Conservation (phyloP, 2,329 filamentous ascomycete species). For the Penicillium polonicum region DNA sequence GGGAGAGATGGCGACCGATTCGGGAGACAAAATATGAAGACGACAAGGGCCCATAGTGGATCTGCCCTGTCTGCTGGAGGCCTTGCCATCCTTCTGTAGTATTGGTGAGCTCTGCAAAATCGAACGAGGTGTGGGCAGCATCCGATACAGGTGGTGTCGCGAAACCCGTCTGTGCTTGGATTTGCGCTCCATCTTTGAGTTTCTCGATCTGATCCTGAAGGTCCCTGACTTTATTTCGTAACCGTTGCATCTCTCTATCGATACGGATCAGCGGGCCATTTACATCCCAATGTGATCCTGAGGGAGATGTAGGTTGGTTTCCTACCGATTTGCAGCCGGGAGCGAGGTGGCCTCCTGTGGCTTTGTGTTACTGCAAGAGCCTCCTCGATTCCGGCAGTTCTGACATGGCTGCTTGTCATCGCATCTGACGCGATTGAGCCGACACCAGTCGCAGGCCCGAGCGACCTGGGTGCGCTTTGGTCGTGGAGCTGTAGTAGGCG, state of each 20-base stretch:
- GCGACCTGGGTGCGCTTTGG: background rate
- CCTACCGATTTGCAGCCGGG: constrained; percentile 5
- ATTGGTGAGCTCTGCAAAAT: background rate
- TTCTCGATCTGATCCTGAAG: background rate
- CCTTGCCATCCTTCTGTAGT: background rate
- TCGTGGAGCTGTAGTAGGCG: background rate
- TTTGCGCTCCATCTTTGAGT: background rate
- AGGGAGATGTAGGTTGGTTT: background rate
- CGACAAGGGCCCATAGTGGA: background rate
- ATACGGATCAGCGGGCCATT: background rate
- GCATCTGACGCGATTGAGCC: background rate
- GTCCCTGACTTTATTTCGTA: background rate
- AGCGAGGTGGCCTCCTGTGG: constrained; percentile 6
- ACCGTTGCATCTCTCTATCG: background rate
- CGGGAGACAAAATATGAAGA: background rate
- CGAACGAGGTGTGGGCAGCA: background rate
- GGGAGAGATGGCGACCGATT: background rate
- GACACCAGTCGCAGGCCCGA: background rate
- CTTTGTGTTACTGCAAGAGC: constrained; percentile 11
- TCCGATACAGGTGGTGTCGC: background rate
- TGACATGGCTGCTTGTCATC: constrained; percentile 1
- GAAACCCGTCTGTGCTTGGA: background rate
- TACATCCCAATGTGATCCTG: background rate
- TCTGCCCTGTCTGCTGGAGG: background rate
- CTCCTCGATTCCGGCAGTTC: constrained; percentile 1